phyloP scores from a whole-genome alignment of 2,329 filamentous ascomycete genomes.

The Penicillium sp. region DNA sequence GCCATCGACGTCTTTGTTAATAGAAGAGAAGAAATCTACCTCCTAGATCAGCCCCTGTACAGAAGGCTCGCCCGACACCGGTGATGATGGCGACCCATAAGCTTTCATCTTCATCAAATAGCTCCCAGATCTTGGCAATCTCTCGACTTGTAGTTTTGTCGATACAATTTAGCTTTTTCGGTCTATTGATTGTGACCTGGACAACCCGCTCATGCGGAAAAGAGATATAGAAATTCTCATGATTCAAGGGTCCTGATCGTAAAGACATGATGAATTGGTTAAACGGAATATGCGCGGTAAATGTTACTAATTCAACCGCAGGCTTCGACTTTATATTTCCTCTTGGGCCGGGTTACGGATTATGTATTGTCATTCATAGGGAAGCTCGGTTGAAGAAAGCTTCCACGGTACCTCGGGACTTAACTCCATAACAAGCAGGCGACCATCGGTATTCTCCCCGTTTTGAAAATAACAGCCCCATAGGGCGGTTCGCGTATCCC shows the following conservation, averaged over 20 bases:
- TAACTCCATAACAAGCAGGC: neutral
- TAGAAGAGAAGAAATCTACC: slow-evolving; percentile 24
- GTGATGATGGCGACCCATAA: slow-evolving; percentile 57
- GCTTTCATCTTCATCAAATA: slow-evolving; percentile 55
- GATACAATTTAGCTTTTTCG: slow-evolving; percentile 37
- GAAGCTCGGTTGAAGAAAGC: neutral
- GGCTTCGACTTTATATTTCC: neutral
- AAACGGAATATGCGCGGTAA: slow-evolving; percentile 1
- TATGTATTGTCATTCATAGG: neutral
- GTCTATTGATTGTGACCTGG: slow-evolving; percentile 37
- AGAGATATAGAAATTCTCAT: slow-evolving; percentile 24
- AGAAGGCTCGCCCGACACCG: slow-evolving; percentile 57
- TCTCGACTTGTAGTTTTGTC: slow-evolving; percentile 36
- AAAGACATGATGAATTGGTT: slow-evolving; percentile 22
- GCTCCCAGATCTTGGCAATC: slow-evolving; percentile 45
- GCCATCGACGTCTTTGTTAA: too few relatives aligned
- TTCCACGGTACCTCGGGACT: slow-evolving; percentile 6
- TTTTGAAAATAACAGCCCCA: neutral
- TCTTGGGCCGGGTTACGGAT: neutral
- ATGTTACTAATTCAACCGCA: neutral
- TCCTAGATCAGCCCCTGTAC: slow-evolving; percentile 59
- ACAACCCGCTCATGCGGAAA: slow-evolving; percentile 38
- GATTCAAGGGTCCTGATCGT: slow-evolving; percentile 11
- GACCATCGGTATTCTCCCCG: neutral
- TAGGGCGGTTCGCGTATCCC: neutral